Conservation (phyloP, 2,329 filamentous ascomycete genomes). For the Exophiala bonariae region DNA sequence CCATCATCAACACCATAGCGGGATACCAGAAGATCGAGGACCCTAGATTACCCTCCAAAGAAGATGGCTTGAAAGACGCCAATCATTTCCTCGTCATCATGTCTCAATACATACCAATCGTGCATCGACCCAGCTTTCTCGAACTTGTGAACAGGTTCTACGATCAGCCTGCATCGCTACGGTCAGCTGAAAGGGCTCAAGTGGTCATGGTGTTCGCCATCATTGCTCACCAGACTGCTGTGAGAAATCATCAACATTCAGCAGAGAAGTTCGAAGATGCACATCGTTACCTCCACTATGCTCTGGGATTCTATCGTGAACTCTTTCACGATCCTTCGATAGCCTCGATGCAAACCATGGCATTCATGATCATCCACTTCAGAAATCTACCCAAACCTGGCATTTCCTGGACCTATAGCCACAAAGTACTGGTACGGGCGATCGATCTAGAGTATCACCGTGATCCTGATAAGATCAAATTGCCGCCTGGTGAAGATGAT, state of each 20-base stretch:
- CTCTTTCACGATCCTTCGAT: conserved; percentile 63
- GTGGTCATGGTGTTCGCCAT: conserved; percentile 79
- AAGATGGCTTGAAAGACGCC: conserved; percentile 67
- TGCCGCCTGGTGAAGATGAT: conserved; percentile 42
- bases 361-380: conserved; percentile 70
- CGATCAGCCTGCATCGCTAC: conserved; percentile 63
- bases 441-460: conserved; percentile 76
- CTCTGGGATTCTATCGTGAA: conserved; percentile 67
- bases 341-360: conserved; percentile 70
- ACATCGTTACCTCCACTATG: conserved; percentile 77
- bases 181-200: conserved; percentile 65
- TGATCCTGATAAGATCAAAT: conserved; percentile 61
- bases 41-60: conserved; percentile 62
- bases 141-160: conserved; percentile 70
- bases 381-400: conserved; percentile 79
- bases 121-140: conserved; percentile 76
- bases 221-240: conserved; percentile 75
- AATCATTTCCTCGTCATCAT: conserved; percentile 75
- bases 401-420: conserved; percentile 68
- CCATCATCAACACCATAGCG: conserved; percentile 66
- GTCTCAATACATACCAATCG: conserved; percentile 69
- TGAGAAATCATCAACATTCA: conserved; percentile 62
- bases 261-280: conserved; percentile 59
- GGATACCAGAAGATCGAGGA: conserved; percentile 56
- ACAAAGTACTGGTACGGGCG: conserved; percentile 65